phyloP scores from a whole-genome alignment of 805 yeast genomes.

The Debaryomyces maramus region DNA sequence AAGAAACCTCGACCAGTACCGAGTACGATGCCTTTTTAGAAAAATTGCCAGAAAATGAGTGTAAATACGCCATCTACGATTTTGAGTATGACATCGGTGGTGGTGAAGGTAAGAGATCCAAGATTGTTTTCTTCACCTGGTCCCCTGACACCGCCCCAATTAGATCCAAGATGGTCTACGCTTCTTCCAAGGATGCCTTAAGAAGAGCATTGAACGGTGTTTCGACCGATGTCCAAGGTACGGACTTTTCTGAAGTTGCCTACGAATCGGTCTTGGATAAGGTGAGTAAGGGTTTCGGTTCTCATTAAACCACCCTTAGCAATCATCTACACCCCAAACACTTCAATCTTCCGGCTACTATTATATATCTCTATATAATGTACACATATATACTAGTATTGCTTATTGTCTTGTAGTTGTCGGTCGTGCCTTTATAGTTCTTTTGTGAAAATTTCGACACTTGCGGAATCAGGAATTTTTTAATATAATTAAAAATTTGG shows the following conservation, averaged over 20 bases:
- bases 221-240: slow-evolving; percentile 93
- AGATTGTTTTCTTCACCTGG: slow-evolving; percentile 78
- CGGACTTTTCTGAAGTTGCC: slow-evolving; percentile 96
- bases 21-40: slow-evolving; percentile 86
- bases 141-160: slow-evolving; percentile 97
- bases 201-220: slow-evolving; percentile 97
- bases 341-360: not conserved
- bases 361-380: slow-evolving; percentile 4
- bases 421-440: not conserved
- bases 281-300: slow-evolving; percentile 76
- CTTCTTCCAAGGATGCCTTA: slow-evolving; percentile 96
- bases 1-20: slow-evolving; percentile 69
- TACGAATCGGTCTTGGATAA: slow-evolving; percentile 88
- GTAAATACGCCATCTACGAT: slow-evolving; percentile 95
- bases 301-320: slow-evolving; percentile 24
- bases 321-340: not conserved
- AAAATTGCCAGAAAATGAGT: slow-evolving; percentile 91
- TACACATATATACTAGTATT: slow-evolving; percentile 4
- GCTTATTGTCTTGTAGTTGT: not conserved
- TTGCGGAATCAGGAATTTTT: slow-evolving; percentile 14
- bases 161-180: slow-evolving; percentile 96
- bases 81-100: slow-evolving; percentile 89
- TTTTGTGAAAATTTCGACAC: slow-evolving; percentile 7
- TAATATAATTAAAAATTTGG: slow-evolving; percentile 1
- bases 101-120: slow-evolving; percentile 92